Evolutionary conservation across 352 stramenopile species (phyloP), one percentile per base, ranked within the genome.

Genomic region (Pythium dissimile): DNA sequence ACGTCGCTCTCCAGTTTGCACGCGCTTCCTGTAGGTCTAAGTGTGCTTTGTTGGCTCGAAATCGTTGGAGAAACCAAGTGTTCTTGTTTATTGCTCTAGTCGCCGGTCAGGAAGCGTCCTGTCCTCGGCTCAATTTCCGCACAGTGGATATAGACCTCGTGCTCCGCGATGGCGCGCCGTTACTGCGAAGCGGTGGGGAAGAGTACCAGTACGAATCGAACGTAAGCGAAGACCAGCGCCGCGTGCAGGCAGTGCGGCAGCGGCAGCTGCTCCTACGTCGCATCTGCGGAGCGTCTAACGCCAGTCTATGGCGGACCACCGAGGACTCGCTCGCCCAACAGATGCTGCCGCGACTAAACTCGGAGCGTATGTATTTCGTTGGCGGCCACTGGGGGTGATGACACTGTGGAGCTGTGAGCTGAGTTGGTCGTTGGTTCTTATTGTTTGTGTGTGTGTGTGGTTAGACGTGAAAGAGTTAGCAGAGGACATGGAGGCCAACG

Each of bases 141-240:
- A 83, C 67, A 0, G 80, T 94, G 21, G 59, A 89, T 43, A 66
- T 94, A 13, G 39, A 59, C 0, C 60, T 64, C 1, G 79, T 94
- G 46, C 70, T 94, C 39, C 52, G 49, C 1, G 66, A 90, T 16
- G 85, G 80, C 5, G 77, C 80, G 12, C 81, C 85, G 23, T 39
- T 94, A 31, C 42, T 94, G 26, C 75, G 82, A 9, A 92, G 77
- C 46, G 85, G 85, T 21, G 85, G 85, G 24, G 79, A 94, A 62
- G 85, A 92, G 58, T 94, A 94, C 50, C 59, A 75, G 47, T 94
- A 92, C 63, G 27, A 65, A 26, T 79, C 71, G 6, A 78, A 91
- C 30, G 35, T 89, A 31, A 81, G 69, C 21, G 72, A 79, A 0
- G 69, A 79, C 21, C 66, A 86, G 56, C 80, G 84, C 15, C 65